Percentiles rank a stretch among this genome's conserved stretches.
Conservation (phyloP, 352 stramenopile genomes). For the Phytophthora kernoviae region DNA sequence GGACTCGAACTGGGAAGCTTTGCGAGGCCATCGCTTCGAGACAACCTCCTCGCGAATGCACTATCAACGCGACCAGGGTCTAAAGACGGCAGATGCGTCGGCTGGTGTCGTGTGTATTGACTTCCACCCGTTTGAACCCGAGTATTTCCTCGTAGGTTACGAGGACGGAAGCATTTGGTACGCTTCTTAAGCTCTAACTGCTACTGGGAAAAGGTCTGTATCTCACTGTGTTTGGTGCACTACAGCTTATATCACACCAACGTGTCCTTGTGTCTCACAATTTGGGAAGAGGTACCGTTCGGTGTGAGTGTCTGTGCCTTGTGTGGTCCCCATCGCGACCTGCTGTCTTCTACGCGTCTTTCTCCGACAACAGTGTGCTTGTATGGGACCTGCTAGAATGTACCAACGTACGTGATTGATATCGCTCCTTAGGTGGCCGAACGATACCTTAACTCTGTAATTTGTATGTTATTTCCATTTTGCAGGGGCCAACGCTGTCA, state of each 20-base stretch:
- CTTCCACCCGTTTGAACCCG: constrained; percentile 49
- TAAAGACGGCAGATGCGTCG: constrained; percentile 8
- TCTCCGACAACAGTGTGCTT: constrained; percentile 46
- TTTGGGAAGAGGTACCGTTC: constrained; percentile 59
- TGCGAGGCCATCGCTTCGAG: constrained; percentile 51
- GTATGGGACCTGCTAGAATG: constrained; percentile 62
- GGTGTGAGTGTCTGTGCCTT: constrained; percentile 45
- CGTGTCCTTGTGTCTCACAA: constrained; percentile 41
- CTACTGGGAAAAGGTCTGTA: background rate
- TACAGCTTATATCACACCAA: constrained; percentile 53
- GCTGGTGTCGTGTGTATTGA: constrained; percentile 50
- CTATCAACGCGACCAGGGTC: constrained; percentile 22
- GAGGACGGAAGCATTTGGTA: constrained; percentile 60
- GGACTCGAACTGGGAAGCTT: constrained; percentile 46
- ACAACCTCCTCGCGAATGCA: constrained; percentile 20
- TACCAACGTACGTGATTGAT: constrained; percentile 33
- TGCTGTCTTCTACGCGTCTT: constrained; percentile 62
- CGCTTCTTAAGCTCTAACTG: background rate
- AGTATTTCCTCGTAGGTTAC: constrained; percentile 75
- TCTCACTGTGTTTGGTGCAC: constrained; percentile 1
- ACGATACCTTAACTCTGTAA: too few species aligned
- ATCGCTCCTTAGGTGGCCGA: background rate
- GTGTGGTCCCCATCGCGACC: constrained; percentile 60
- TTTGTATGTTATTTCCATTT: background rate
- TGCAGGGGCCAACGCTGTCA: constrained; percentile 38